Evolutionary conservation across 257 asterid species (phyloP).

Genomic region (Schizonepeta tenuifolia): DNA sequence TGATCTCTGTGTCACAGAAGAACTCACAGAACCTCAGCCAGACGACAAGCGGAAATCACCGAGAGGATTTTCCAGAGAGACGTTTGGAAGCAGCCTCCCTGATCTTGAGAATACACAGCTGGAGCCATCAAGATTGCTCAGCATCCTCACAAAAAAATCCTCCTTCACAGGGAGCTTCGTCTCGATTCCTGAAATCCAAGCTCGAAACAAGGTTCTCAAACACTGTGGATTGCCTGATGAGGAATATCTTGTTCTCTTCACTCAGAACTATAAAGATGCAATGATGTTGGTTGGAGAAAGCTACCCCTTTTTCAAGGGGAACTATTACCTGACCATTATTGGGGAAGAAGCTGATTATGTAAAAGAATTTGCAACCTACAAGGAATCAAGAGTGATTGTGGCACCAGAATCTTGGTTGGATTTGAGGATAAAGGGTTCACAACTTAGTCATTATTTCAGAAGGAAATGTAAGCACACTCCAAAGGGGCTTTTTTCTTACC

Average conservation of each 20-base stretch:
- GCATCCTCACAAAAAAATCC: conserved; percentile 62
- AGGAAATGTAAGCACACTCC: conserved; percentile 76
- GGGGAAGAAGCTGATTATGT: conserved; percentile 58
- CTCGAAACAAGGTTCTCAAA: conserved; percentile 69
- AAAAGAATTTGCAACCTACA: conserved; percentile 63
- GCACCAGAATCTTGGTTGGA: conserved; percentile 86
- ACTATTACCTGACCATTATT: conserved; percentile 64
- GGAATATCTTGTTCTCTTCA: conserved; percentile 69
- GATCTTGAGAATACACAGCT: conserved; percentile 72
- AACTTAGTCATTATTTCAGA: conserved; percentile 78
- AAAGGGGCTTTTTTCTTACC: conserved; percentile 76
- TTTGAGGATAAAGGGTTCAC: conserved; percentile 89
- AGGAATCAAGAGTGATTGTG: conserved; percentile 66
- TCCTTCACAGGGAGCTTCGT: conserved; percentile 72
- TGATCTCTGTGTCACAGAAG: conserved; percentile 61
- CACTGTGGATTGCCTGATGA: conserved; percentile 79
- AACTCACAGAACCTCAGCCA: conserved; percentile 44
- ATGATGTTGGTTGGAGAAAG: conserved; percentile 79
- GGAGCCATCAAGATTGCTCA: conserved; percentile 77
- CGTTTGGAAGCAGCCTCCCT: conserved; percentile 46
- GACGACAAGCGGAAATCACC: conserved; percentile 61
- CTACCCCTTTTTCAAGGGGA: conserved; percentile 79
- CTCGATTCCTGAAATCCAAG: conserved; percentile 91
- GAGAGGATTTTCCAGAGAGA: conserved; percentile 41
- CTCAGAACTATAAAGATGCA: conserved; percentile 65